A percentile compares a stretch with the other conserved stretches of the same genome.
Conservation (phyloP, 192 early-diverging fungal genomes). For the Gigaspora rosea region DNA sequence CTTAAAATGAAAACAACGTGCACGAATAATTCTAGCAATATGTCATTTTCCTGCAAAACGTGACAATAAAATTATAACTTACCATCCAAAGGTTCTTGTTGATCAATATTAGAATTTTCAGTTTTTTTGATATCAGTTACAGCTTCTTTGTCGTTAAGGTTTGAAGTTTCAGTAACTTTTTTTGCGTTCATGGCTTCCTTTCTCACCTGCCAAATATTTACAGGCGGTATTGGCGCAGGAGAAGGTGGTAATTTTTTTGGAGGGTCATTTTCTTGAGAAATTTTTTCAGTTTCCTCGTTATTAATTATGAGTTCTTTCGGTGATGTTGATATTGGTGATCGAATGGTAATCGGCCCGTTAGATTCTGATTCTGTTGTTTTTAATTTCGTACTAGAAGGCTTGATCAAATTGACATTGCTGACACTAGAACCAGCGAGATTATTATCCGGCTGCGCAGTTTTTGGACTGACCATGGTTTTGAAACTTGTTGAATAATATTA, state of each 20-base stretch:
- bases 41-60: background rate
- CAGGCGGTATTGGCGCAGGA: conserved; percentile 20
- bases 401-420: conserved; percentile 24
- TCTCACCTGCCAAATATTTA: conserved; percentile 28
- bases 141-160: background rate
- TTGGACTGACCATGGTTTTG: conserved; percentile 30
- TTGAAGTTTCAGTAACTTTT: background rate
- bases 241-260: conserved; percentile 19
- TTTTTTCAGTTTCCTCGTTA: background rate
- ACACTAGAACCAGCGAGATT: conserved; percentile 3
- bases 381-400: conserved; percentile 11
- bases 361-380: background rate
- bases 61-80: background rate
- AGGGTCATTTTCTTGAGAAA: background rate
- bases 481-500: background rate
- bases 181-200: background rate
- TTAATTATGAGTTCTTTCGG: background rate
- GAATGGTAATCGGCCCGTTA: conserved; percentile 1
- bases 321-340: background rate
- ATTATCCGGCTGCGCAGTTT: conserved; percentile 27
- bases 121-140: background rate
- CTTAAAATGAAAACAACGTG: background rate
- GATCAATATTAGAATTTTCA: background rate
- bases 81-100: conserved; percentile 17
- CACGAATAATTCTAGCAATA: background rate